Evolutionary conservation across 345 rosid genomes (phyloP), one percentile per base, ranked within the genome.

Genomic region (Salix arbutifolia): DNA sequence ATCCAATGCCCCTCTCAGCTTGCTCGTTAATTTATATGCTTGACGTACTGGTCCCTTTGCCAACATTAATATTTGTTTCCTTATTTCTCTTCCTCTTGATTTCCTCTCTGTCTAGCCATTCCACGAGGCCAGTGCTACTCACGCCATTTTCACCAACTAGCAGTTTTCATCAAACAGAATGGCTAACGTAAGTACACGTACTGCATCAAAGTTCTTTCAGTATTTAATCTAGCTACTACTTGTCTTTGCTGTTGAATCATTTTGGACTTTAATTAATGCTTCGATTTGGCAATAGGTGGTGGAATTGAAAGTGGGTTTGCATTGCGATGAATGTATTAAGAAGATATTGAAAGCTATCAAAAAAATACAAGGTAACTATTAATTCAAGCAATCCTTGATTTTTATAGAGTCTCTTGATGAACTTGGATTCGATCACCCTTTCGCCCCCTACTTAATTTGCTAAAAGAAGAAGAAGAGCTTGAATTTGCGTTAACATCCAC

Each of bases 261-360:
- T 62, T n/a, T 64, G 64, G 31, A 17, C 18, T 31, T 61, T 21
- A 44, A 12, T 44, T 33, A 10, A 19, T 8, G 19, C 11, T 53
- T 73, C 9, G 69, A 58, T 46, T 74, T 79, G 69, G 25, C n/a
- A 48, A 56, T 30, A 94, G 97, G 84, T 89, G 74, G 98, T 94
- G 80, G 97, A 92, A 74, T 56, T 94, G 77, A 91, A 87, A 80
- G 97, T 94, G 77, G 89, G 87, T 50, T 82, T 92, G 80, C 97
- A 92, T 48, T 94, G 98, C 35, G 91, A 91, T 0, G 91, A 91
- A 72, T 89, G 97, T 70, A 91, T 90, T 81, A 91, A 84, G 86
- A 92, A 92, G 75, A 91, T 94, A 86, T 79, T 94, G 37, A 91
- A 94, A 78, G 94, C 94, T 38, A 90, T 94, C 79, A 92, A 94